Conservation (phyloP, 257 asterid genomes). For the Fraxinus quadrangulata region DNA sequence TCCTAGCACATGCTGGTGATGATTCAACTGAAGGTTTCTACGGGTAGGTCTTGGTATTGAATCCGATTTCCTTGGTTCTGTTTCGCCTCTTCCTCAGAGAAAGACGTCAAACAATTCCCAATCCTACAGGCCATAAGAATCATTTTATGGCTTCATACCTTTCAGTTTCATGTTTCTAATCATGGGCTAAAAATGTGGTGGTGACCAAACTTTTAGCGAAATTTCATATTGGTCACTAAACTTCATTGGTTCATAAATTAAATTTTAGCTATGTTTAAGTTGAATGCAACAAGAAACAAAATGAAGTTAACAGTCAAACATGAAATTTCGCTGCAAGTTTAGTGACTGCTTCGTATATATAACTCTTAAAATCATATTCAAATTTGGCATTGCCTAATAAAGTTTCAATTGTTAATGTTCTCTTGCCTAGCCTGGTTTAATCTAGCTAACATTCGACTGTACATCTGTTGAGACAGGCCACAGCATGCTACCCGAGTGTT, state of each 20-base stretch:
- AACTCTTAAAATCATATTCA: not conserved
- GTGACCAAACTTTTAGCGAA: not conserved
- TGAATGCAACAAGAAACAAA: not conserved
- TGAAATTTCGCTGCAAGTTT: not conserved
- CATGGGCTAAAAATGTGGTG: not conserved
- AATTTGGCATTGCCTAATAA: slow-evolving; percentile 3
- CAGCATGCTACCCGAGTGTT: slow-evolving; percentile 92
- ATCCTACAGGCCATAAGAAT: not conserved
- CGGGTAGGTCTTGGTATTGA: slow-evolving; percentile 45
- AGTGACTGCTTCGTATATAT: not conserved
- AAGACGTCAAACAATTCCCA: too few species aligned
- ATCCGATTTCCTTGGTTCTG: not conserved
- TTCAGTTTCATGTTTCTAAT: not conserved
- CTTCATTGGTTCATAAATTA: not conserved
- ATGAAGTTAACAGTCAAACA: not conserved
- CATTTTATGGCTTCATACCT: not conserved
- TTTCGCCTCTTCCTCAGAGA: too few species aligned
- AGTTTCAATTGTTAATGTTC: slow-evolving; percentile 6
- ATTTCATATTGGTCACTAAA: not conserved
- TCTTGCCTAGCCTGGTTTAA: not conserved
- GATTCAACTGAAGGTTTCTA: slow-evolving; percentile 87
- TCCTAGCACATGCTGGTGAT: slow-evolving; percentile 84
- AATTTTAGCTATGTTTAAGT: not conserved
- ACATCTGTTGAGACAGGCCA: slow-evolving; percentile 56
- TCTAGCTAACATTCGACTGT: slow-evolving; percentile 4